Conservation (phyloP, 1,139 yeast species). For the Zygosaccharomyces pseudobailii region DNA sequence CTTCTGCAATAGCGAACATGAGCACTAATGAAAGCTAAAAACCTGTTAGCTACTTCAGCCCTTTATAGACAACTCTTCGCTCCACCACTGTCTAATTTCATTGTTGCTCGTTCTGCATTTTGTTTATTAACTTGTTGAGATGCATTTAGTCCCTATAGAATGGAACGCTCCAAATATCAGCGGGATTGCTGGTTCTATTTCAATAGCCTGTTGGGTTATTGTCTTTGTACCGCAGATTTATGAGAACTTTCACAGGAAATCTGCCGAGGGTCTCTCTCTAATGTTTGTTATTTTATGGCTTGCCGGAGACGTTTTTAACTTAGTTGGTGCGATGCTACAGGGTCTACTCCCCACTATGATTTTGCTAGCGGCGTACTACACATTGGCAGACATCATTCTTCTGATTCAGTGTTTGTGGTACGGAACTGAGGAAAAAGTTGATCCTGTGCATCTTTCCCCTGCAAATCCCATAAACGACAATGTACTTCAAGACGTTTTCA, state of each 20-base stretch:
- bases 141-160: constrained; percentile 49
- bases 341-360: constrained; percentile 91
- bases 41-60: not conserved
- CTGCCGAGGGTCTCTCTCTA: constrained; percentile 82
- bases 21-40: not conserved
- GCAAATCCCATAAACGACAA: constrained; percentile 80
- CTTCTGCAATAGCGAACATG: not conserved
- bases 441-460: constrained; percentile 78
- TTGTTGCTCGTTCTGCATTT: not conserved
- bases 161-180: constrained; percentile 75
- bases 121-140: not conserved
- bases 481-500: constrained; percentile 54
- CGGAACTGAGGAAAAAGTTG: constrained; percentile 53
- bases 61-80: not conserved
- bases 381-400: constrained; percentile 80
- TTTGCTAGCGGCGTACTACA: constrained; percentile 83
- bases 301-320: constrained; percentile 87
- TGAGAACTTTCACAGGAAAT: constrained; percentile 78
- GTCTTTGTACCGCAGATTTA: constrained; percentile 96
- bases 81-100: too few relatives aligned
- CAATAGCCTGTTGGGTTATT: constrained; percentile 95
- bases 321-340: constrained; percentile 81
- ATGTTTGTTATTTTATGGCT: constrained; percentile 82
- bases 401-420: constrained; percentile 77
- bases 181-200: constrained; percentile 86